Evolutionary conservation across 2,329 filamentous ascomycete species (phyloP).

Genomic region (Xylaria sp.): DNA sequence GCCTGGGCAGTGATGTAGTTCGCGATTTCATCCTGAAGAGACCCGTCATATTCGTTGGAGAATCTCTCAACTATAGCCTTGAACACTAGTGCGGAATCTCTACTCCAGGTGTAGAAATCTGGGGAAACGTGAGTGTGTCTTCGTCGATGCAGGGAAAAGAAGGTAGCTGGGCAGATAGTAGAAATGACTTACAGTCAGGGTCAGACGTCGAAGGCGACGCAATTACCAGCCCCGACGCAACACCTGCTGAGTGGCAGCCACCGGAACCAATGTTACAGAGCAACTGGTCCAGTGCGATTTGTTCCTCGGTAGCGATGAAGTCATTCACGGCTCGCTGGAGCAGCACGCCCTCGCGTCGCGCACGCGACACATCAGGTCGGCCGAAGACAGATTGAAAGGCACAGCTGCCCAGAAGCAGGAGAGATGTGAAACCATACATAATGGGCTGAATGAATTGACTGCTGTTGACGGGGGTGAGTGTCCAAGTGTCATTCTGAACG

Average conservation of each 20-base stretch:
- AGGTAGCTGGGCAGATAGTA: neutral
- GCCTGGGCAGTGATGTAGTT: conserved; percentile 77
- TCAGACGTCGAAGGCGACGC: conserved; percentile 65
- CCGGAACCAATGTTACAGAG: conserved; percentile 69
- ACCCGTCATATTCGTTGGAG: conserved; percentile 65
- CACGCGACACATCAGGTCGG: conserved; percentile 52
- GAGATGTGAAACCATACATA: conserved; percentile 63
- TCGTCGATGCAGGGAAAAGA: neutral
- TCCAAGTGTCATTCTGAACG: conserved; percentile 36
- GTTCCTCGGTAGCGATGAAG: conserved; percentile 64
- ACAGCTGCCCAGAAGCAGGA: conserved; percentile 62
- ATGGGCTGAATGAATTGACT: conserved; percentile 52
- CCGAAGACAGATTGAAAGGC: conserved; percentile 64
- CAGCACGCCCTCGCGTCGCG: conserved; percentile 52
- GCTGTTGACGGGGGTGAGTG: conserved; percentile 42
- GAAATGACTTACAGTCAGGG: conserved; percentile 64
- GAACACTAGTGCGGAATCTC: conserved; percentile 77
- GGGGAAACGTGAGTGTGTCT: conserved; percentile 5
- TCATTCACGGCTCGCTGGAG: conserved; percentile 62
- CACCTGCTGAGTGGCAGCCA: conserved; percentile 62
- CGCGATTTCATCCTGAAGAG: conserved; percentile 70
- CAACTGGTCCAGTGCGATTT: conserved; percentile 63
- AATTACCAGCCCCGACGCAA: conserved; percentile 63
- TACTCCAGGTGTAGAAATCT: conserved; percentile 85
- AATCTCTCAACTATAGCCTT: conserved; percentile 77